phyloP scores from a whole-genome alignment of 768 basidiomycete genomes.

The Cystobasidium ongulense region DNA sequence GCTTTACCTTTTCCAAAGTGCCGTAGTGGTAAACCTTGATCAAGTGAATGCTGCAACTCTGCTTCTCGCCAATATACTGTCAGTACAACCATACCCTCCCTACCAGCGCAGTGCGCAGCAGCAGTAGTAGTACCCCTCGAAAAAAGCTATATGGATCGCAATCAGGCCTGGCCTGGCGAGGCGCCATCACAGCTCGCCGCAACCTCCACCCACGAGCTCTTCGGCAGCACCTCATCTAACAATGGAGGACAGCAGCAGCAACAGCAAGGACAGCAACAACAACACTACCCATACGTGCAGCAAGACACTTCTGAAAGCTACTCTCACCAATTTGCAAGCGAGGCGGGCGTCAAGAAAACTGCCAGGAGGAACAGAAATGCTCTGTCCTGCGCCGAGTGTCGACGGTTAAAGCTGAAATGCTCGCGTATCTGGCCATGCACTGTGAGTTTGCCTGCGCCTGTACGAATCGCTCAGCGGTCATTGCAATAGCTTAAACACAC shows the following conservation, averaged over 20 bases:
- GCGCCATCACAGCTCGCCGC: neutral
- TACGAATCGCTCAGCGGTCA: neutral
- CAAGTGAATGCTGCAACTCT: neutral
- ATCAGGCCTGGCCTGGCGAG: slow-evolving; percentile 1
- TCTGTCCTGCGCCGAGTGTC: neutral
- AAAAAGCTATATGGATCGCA: neutral
- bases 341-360: neutral
- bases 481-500: no score
- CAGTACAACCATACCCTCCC: neutral
- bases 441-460: no score
- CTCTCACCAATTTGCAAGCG: neutral
- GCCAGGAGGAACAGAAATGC: neutral
- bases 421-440: slow-evolving; percentile 1
- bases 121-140: neutral
- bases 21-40: no score
- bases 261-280: neutral
- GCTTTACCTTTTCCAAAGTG: no score
- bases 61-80: neutral
- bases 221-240: neutral
- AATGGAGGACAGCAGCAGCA: neutral
- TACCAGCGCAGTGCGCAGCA: neutral
- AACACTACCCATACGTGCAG: no score
- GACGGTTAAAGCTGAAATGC: slow-evolving; percentile 11
- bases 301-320: neutral
- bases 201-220: slow-evolving; percentile 7